Evolutionary conservation across 768 basidiomycete genomes (phyloP).

Genomic region (Guyanaporus albipodus): DNA sequence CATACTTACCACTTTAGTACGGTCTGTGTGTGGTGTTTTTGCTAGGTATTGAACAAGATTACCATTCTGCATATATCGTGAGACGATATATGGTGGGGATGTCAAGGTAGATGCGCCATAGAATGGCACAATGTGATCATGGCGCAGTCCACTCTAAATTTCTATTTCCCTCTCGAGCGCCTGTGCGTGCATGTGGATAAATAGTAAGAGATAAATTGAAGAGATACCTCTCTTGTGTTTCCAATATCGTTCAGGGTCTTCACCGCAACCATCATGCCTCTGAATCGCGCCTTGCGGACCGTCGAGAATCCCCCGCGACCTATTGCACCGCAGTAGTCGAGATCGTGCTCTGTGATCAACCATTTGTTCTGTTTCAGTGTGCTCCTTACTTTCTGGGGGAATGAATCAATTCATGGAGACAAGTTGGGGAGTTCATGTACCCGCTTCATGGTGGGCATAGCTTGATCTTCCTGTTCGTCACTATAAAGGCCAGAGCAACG

Average conservation of each 20-base stretch:
- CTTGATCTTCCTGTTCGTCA: slow-evolving; percentile 1
- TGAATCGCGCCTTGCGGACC: slow-evolving; percentile 1
- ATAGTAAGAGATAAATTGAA: neutral
- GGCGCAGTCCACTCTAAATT: slow-evolving; percentile 10
- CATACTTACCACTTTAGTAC: neutral
- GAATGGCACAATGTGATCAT: slow-evolving; percentile 11
- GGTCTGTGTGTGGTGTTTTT: neutral
- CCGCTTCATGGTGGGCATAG: slow-evolving; percentile 3
- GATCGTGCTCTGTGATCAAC: slow-evolving; percentile 26
- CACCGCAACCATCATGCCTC: slow-evolving; percentile 2
- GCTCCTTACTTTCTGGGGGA: slow-evolving; percentile 1
- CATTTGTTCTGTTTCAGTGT: slow-evolving; percentile 10
- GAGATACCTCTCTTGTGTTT: neutral
- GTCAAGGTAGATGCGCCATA: slow-evolving; percentile 12
- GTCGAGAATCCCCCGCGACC: slow-evolving; percentile 25
- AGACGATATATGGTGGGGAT: slow-evolving; percentile 5
- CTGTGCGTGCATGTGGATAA: neutral
- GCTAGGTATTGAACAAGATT: slow-evolving; percentile 6
- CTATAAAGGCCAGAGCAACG: neutral
- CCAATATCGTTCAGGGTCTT: slow-evolving; percentile 1
- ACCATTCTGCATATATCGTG: slow-evolving; percentile 7
- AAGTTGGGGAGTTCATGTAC: neutral
- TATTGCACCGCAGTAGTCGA: slow-evolving; percentile 22
- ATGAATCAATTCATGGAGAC: neutral
- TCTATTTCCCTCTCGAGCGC: slow-evolving; percentile 4